A percentile compares a stretch with the other conserved stretches of the same genome.
These are phyloP conservation scores for Kazachstania martiniae DNA, from an alignment of 805 yeast species.

Conservation along the genomic window DNA sequence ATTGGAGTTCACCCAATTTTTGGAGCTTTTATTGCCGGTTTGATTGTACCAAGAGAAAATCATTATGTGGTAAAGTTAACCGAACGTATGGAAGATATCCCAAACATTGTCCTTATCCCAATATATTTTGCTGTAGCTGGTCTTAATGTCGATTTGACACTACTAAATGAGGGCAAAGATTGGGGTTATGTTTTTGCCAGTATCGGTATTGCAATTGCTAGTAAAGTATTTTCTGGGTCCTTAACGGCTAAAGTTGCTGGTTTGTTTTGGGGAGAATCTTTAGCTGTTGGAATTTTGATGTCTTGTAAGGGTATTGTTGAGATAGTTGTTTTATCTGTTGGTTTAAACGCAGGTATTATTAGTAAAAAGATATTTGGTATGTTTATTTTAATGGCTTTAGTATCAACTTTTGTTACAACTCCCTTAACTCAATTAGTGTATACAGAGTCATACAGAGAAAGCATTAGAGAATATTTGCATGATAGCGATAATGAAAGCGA, in stretches of 20 bases:
- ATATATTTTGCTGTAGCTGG: slow-evolving; percentile 77
- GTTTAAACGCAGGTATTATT: slow-evolving; percentile 61
- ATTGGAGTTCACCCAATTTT: slow-evolving; percentile 82
- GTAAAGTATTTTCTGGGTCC: slow-evolving; percentile 59
- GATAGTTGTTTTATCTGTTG: slow-evolving; percentile 66
- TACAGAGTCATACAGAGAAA: slow-evolving; percentile 50
- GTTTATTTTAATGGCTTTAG: slow-evolving; percentile 76
- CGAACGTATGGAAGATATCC: slow-evolving; percentile 68
- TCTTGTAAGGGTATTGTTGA: slow-evolving; percentile 86
- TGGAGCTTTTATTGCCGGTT: slow-evolving; percentile 74
- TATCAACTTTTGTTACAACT: slow-evolving; percentile 69
- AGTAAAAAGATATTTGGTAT: slow-evolving; percentile 57
- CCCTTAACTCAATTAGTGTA: slow-evolving; percentile 56
- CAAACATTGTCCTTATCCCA: slow-evolving; percentile 61
- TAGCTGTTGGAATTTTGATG: slow-evolving; percentile 72
- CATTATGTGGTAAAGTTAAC: slow-evolving; percentile 61
- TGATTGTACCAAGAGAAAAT: slow-evolving; percentile 65
- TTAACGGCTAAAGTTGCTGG: slow-evolving; percentile 53
- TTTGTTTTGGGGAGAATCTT: slow-evolving; percentile 59
- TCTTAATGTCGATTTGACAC: slow-evolving; percentile 54
- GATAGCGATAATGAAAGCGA: slow-evolving; percentile 7
- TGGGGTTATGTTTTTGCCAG: slow-evolving; percentile 73
- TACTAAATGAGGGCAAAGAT: slow-evolving; percentile 51
- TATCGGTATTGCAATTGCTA: slow-evolving; percentile 53
- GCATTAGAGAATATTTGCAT: slow-evolving; percentile 27